Percentiles rank a stretch among this genome's conserved stretches.
Evolutionary conservation across 331 rosid species (phyloP).

Genomic region (Cydonia oblonga): DNA sequence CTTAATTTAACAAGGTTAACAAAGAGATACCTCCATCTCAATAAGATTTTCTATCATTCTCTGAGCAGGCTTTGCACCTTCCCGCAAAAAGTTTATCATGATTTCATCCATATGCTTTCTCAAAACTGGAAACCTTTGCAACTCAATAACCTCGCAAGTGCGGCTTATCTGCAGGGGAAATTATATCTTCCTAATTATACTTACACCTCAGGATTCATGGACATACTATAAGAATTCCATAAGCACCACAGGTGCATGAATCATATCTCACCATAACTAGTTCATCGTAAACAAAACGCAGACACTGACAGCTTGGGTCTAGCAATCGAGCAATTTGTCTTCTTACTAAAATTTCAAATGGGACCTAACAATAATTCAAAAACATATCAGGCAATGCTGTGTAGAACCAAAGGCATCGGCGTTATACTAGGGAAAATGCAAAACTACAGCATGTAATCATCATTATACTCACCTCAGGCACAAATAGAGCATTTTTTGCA

Average conservation of each 20-base stretch:
- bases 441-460: slow-evolving; percentile 1
- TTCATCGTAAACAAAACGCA: slow-evolving; percentile 31
- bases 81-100: slow-evolving; percentile 26
- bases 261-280: slow-evolving; percentile 21
- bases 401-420: not conserved
- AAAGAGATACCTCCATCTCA: slow-evolving; percentile 33
- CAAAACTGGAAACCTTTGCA: slow-evolving; percentile 34
- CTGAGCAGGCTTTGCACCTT: slow-evolving; percentile 29
- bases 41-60: slow-evolving; percentile 35
- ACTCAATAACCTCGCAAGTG: slow-evolving; percentile 18
- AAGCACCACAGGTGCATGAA: not conserved
- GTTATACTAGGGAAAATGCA: not conserved
- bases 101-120: slow-evolving; percentile 32
- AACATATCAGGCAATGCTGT: not conserved
- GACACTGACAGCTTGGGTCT: slow-evolving; percentile 44
- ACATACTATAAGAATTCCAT: not conserved
- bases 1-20: not conserved
- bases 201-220: slow-evolving; percentile 5
- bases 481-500: slow-evolving; percentile 30
- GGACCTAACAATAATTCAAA: slow-evolving; percentile 20
- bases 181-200: not conserved
- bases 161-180: slow-evolving; percentile 27
- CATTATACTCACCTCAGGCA: slow-evolving; percentile 27
- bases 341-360: slow-evolving; percentile 32
- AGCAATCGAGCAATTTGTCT: slow-evolving; percentile 32